Percentiles rank a stretch among this genome's conserved stretches.
Evolutionary conservation across 2,329 filamentous ascomycete genomes (phyloP).

Genomic region (Orbilia ellipsospora): DNA sequence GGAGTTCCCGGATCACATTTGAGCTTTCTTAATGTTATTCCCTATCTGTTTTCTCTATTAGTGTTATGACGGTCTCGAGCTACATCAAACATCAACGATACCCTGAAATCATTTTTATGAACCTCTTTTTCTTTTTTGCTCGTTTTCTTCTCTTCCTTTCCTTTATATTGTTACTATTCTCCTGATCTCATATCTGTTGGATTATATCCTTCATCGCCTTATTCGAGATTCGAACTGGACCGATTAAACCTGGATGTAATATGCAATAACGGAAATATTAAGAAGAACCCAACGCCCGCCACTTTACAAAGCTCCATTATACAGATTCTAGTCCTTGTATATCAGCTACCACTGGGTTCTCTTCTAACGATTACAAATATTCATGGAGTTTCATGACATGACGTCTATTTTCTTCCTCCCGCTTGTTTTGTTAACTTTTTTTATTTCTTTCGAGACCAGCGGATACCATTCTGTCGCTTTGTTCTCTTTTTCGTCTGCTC

Average conservation of each 20-base stretch:
- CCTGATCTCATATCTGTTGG: constrained; percentile 23
- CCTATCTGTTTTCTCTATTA: constrained; percentile 9
- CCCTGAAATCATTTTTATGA: constrained; percentile 51
- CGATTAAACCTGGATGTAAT: constrained; percentile 22
- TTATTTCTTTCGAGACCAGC: constrained; percentile 58
- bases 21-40: constrained; percentile 29
- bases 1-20: constrained; percentile 53
- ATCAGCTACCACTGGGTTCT: constrained; percentile 58
- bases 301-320: constrained; percentile 74
- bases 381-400: constrained; percentile 61
- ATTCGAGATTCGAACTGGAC: constrained; percentile 15
- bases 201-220: constrained; percentile 18
- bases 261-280: constrained; percentile 36
- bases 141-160: neutral
- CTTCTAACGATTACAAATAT: constrained; percentile 65
- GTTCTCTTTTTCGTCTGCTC: constrained; percentile 42
- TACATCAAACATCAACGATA: constrained; percentile 49
- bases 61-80: constrained; percentile 43
- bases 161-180: constrained; percentile 12
- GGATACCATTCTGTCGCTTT: constrained; percentile 53
- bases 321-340: constrained; percentile 67
- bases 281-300: neutral
- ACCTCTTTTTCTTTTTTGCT: constrained; percentile 1
- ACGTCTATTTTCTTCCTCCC: constrained; percentile 56
- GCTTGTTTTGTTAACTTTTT: constrained; percentile 52